Evolutionary conservation across 257 asterid genomes (phyloP).

Genomic region (Ajuga chamaepitys): DNA sequence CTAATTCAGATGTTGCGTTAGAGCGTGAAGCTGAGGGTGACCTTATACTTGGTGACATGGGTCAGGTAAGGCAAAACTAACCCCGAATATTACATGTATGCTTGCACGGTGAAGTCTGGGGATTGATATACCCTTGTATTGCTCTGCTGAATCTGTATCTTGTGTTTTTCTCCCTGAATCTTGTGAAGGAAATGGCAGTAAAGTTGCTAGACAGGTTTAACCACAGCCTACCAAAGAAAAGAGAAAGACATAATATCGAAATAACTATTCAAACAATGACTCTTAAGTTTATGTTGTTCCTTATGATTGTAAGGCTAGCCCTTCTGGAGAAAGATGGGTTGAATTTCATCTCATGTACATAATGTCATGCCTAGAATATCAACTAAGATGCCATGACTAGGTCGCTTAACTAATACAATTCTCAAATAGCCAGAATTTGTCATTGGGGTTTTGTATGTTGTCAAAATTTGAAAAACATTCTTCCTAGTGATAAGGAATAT

Average conservation of each 20-base stretch:
- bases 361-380: background rate
- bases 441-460: background rate
- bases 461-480: background rate
- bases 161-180: background rate
- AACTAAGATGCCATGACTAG: background rate
- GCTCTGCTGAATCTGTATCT: background rate
- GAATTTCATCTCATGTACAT: background rate
- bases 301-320: background rate
- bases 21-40: slow-evolving; percentile 95
- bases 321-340: background rate
- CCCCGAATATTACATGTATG: background rate
- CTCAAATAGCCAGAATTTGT: background rate
- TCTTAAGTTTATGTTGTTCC: background rate
- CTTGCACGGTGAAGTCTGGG: background rate
- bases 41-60: slow-evolving; percentile 87
- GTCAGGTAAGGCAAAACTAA: slow-evolving; percentile 46
- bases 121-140: slow-evolving; percentile 2
- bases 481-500: background rate
- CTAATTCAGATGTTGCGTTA: slow-evolving; percentile 61
- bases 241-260: background rate
- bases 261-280: background rate
- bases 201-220: background rate
- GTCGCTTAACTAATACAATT: background rate
- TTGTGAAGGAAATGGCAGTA: background rate
- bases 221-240: background rate